Conservation (phyloP, 192 early-diverging fungal species). For the Coemansia reversa region DNA sequence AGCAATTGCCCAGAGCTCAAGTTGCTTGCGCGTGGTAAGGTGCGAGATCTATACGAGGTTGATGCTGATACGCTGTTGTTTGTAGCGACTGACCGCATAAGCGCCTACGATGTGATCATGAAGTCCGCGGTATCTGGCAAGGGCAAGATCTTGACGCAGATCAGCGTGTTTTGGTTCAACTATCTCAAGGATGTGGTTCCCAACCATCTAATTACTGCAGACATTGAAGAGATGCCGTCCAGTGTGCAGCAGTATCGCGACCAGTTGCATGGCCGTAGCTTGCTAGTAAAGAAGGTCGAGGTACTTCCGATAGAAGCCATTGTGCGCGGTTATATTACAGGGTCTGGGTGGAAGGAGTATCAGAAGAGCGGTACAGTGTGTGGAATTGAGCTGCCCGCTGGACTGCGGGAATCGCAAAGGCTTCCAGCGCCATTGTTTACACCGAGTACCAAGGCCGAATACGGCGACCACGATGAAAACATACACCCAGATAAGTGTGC, state of each 20-base stretch:
- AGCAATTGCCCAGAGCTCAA: conserved; percentile 89
- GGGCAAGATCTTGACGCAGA: conserved; percentile 95
- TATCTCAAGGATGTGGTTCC: conserved; percentile 83
- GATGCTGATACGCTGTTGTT: conserved; percentile 86
- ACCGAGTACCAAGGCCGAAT: conserved; percentile 98
- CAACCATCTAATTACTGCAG: conserved; percentile 94
- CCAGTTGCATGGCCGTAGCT: conserved; percentile 85
- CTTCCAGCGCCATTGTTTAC: conserved; percentile 87
- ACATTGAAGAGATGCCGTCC: conserved; percentile 90
- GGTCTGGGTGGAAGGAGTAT: conserved; percentile 96
- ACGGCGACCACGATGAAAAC: conserved; percentile 98
- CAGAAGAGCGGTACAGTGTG: conserved; percentile 89
- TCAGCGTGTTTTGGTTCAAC: conserved; percentile 96
- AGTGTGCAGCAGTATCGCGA: conserved; percentile 82
- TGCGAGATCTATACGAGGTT: conserved; percentile 95
- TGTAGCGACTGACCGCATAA: conserved; percentile 97
- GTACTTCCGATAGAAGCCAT: conserved; percentile 98
- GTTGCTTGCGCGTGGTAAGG: conserved; percentile 92
- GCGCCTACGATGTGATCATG: conserved; percentile 99
- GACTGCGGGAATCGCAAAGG: conserved; percentile 81
- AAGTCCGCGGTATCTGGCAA: conserved; percentile 89
- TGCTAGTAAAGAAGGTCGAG: conserved; percentile 88
- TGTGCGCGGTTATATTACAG: conserved; percentile 96
- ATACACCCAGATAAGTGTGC: conserved; percentile 91
- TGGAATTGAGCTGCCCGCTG: conserved; percentile 79